Evolutionary conservation across 2,329 filamentous ascomycete genomes (phyloP).

Genomic region (Diplodia corticola): DNA sequence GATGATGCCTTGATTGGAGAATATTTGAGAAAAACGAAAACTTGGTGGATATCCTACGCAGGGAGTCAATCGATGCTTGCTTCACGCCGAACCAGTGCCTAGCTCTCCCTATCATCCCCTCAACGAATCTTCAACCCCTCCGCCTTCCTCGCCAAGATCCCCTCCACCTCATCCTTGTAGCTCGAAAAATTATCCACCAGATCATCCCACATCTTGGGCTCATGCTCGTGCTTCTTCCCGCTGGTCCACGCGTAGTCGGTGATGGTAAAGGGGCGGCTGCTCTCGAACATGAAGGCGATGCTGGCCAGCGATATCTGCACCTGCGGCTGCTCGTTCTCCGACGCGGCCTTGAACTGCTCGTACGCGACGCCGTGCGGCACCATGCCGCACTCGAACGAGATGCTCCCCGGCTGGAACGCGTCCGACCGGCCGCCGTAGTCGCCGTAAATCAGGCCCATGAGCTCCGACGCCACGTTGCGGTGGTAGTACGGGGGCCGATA

Average conservation of each 20-base stretch:
- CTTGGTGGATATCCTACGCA: too few species aligned
- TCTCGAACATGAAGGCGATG: slow-evolving; percentile 67
- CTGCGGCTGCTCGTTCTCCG: slow-evolving; percentile 47
- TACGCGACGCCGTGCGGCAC: slow-evolving; percentile 64
- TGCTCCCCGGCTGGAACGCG: slow-evolving; percentile 62
- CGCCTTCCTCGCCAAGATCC: slow-evolving; percentile 41
- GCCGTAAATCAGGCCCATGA: slow-evolving; percentile 65
- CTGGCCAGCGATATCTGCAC: slow-evolving; percentile 51
- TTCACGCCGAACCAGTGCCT: too few species aligned
- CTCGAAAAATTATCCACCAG: slow-evolving; percentile 55
- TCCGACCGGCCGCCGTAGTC: slow-evolving; percentile 53
- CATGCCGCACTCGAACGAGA: slow-evolving; percentile 70
- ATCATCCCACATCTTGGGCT: slow-evolving; percentile 53
- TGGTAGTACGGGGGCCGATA: slow-evolving; percentile 65
- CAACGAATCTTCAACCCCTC: slow-evolving; percentile 28
- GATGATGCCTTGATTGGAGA: too few species aligned
- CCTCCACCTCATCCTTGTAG: slow-evolving; percentile 50
- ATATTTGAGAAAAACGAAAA: too few species aligned
- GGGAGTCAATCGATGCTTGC: too few species aligned
- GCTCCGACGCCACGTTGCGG: slow-evolving; percentile 65
- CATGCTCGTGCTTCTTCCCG: slow-evolving; percentile 51
- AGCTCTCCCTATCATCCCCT: too few species aligned
- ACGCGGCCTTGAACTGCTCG: slow-evolving; percentile 57
- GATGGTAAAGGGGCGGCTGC: slow-evolving; percentile 39
- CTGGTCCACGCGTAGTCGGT: slow-evolving; percentile 40